Conservation (phyloP, 2,329 filamentous ascomycete genomes). For the Fusarium pseudocircinatum region DNA sequence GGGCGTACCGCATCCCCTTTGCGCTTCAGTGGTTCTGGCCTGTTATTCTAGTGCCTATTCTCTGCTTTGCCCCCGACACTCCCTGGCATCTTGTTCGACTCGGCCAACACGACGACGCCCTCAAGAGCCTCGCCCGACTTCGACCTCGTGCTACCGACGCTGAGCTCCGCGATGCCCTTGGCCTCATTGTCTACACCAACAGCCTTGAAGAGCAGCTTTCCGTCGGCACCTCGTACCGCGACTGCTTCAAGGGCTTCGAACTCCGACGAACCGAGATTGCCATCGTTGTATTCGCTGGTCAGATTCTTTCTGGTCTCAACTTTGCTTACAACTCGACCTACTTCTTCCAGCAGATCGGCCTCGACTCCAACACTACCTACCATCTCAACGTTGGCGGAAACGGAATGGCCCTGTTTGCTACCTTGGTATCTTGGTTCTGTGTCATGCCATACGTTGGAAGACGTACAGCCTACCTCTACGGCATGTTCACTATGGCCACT, state of each 20-base stretch:
- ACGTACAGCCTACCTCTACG: conserved; percentile 55
- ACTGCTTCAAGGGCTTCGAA: conserved; percentile 56
- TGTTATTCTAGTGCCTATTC: conserved; percentile 50
- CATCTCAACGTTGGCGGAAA: conserved; percentile 52
- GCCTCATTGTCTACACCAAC: conserved; percentile 55
- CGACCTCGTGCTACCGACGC: conserved; percentile 40
- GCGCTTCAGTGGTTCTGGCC: conserved; percentile 62
- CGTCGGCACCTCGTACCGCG: conserved; percentile 51
- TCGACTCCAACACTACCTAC: conserved; percentile 44
- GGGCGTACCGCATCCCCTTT: conserved; percentile 59
- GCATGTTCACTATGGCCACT: conserved; percentile 53
- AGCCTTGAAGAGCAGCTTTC: conserved; percentile 50
- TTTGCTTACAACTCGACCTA: conserved; percentile 55
- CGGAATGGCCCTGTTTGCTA: conserved; percentile 55
- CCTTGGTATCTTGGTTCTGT: conserved; percentile 54
- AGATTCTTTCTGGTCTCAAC: conserved; percentile 48
- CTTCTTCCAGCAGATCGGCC: conserved; percentile 53
- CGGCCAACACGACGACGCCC: conserved; percentile 47
- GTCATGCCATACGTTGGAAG: conserved; percentile 56
- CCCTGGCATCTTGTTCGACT: conserved; percentile 56
- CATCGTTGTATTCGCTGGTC: conserved; percentile 49
- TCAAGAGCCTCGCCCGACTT: conserved; percentile 47
- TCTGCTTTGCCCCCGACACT: conserved; percentile 58
- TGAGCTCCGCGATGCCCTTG: conserved; percentile 49
- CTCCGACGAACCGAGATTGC: conserved; percentile 52